Conservation (phyloP, 2,329 filamentous ascomycete species). For the Bipolaris sorokiniana region DNA sequence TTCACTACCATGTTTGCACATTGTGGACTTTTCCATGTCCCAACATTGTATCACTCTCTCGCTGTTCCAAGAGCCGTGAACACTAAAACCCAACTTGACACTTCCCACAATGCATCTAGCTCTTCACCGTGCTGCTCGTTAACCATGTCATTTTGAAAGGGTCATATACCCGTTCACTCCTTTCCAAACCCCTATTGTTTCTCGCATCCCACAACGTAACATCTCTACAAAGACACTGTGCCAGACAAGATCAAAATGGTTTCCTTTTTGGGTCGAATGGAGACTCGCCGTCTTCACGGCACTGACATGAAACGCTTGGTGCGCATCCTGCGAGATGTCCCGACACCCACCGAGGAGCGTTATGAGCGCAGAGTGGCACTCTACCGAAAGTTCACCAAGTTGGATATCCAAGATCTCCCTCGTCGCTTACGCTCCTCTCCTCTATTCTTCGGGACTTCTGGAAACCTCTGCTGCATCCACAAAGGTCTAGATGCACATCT, state of each 20-base stretch:
- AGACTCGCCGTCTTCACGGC: constrained; percentile 25
- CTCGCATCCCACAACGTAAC: neutral
- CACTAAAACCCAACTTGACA: neutral
- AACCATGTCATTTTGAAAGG: constrained; percentile 9
- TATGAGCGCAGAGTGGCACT: constrained; percentile 2
- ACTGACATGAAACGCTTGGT: constrained; percentile 35
- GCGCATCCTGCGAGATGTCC: constrained; percentile 23
- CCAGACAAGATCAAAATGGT: constrained; percentile 11
- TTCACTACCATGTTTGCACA: neutral
- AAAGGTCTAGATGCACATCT: constrained; percentile 29
- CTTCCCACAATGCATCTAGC: neutral
- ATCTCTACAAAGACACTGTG: neutral
- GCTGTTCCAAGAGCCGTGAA: neutral
- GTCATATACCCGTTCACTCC: constrained; percentile 1
- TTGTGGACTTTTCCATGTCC: neutral
- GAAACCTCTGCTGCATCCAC: constrained; percentile 32
- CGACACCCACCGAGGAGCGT: constrained; percentile 3
- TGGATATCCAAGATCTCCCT: constrained; percentile 30
- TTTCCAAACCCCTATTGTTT: neutral
- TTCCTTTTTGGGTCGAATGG: constrained; percentile 16
- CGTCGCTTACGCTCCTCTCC: constrained; percentile 27
- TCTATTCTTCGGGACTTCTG: constrained; percentile 14
- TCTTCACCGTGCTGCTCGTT: neutral
- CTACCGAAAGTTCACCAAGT: constrained; percentile 18
- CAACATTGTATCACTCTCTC: neutral